phyloP scores from a whole-genome alignment of 2,329 filamentous ascomycete genomes.

The Arachnopeziza araneosa region DNA sequence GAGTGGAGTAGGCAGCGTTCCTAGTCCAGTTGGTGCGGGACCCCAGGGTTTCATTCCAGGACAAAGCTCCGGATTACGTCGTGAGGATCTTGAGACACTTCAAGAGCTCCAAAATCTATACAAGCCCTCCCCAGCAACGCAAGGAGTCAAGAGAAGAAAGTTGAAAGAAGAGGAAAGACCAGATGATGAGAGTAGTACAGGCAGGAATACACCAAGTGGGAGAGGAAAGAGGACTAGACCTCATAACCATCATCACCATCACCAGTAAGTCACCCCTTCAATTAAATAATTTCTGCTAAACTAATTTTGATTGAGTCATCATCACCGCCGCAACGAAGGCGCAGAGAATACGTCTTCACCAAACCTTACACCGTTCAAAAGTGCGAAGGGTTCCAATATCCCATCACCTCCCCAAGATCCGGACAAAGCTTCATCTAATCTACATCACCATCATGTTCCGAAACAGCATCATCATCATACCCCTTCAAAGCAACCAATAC shows the following conservation, averaged over 20 bases:
- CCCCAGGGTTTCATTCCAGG: constrained; percentile 40
- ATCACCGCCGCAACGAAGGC: constrained; percentile 51
- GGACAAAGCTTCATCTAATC: constrained; percentile 9
- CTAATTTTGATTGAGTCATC: constrained; percentile 38
- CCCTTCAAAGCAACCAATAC: constrained; percentile 20
- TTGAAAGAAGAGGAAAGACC: constrained; percentile 65
- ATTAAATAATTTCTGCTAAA: constrained; percentile 13
- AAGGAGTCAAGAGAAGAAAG: constrained; percentile 58
- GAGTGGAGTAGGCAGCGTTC: constrained; percentile 52
- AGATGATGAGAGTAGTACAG: constrained; percentile 64
- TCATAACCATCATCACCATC: constrained; percentile 46
- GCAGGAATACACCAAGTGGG: constrained; percentile 53
- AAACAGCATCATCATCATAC: constrained; percentile 39
- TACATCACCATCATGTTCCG: constrained; percentile 29
- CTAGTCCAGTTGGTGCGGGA: constrained; percentile 46
- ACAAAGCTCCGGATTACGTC: constrained; percentile 41
- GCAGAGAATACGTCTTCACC: constrained; percentile 42
- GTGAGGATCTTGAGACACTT: constrained; percentile 45
- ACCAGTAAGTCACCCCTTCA: constrained; percentile 50
- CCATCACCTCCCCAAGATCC: constrained; percentile 39
- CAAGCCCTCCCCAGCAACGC: constrained; percentile 30
- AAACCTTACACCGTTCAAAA: constrained; percentile 43
- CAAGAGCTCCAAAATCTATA: constrained; percentile 33
- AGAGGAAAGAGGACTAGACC: constrained; percentile 64
- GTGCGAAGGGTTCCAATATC: constrained; percentile 41